A percentile compares a stretch with the other conserved stretches of the same genome.
phyloP scores from a whole-genome alignment of 202 grass and related monocot species.

The Eragrostis tef region DNA sequence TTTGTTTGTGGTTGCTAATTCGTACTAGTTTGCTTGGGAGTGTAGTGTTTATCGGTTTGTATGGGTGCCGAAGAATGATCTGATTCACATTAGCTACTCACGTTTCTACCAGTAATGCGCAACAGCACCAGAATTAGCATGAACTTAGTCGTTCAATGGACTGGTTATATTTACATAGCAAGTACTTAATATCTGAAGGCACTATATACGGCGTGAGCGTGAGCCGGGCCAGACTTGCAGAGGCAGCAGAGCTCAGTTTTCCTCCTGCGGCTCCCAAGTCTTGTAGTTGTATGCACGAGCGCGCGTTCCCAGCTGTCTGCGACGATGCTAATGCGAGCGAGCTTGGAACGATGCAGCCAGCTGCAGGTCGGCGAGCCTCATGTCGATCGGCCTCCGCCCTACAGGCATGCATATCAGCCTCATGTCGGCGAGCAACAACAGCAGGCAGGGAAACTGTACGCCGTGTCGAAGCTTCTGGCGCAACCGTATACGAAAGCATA shows the following conservation, averaged over 20 bases:
- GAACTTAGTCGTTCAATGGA: not conserved
- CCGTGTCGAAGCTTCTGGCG: not conserved
- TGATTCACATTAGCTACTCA: not conserved
- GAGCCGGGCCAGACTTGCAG: too few relatives aligned
- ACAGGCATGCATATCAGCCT: not conserved
- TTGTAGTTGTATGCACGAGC: not conserved
- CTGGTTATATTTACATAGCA: not conserved
- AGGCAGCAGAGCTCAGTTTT: not conserved
- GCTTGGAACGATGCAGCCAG: not conserved
- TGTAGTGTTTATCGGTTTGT: constrained; percentile 16
- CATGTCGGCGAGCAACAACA: not conserved
- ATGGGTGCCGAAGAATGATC: not conserved
- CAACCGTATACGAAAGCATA: not conserved
- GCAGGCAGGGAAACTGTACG: not conserved
- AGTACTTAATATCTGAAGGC: not conserved
- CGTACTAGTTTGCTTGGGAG: not conserved
- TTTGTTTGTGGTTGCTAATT: constrained; percentile 16
- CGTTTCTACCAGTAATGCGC: not conserved
- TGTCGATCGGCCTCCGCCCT: too few relatives aligned
- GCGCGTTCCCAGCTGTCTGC: not conserved
- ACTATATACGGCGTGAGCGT: not conserved
- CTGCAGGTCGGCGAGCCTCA: too few relatives aligned
- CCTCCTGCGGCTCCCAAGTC: not conserved
- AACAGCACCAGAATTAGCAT: not conserved
- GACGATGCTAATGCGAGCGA: not conserved